Percentiles rank a stretch among this genome's conserved stretches.
phyloP scores from a whole-genome alignment of 306 rosid species.

The Hippophae tibetana region DNA sequence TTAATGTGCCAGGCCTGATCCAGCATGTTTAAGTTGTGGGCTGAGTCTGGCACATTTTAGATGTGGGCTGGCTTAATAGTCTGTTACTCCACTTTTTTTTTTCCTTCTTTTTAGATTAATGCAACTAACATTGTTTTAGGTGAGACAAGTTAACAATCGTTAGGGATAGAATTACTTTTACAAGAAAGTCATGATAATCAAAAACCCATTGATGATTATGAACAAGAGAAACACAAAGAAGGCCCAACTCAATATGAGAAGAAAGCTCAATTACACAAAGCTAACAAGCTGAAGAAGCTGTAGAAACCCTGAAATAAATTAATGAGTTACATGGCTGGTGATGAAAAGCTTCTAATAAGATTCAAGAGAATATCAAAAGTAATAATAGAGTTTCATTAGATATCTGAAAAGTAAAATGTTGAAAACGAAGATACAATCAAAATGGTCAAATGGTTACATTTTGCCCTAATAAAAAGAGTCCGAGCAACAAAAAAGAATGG shows the following conservation, averaged over 20 bases:
- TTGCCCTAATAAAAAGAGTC: no score
- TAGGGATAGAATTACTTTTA: background rate
- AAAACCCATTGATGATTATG: slow-evolving; percentile 3
- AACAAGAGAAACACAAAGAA: slow-evolving; percentile 8
- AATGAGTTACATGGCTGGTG: background rate
- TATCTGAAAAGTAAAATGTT: slow-evolving; percentile 9
- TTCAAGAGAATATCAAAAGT: background rate
- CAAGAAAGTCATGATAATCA: slow-evolving; percentile 1
- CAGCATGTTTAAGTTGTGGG: no score
- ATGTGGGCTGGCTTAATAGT: no score
- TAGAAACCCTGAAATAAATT: background rate
- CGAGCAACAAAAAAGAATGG: no score
- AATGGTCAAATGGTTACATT: background rate
- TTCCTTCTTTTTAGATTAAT: no score
- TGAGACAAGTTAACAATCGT: background rate
- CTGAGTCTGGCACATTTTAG: no score
- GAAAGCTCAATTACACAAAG: slow-evolving; percentile 33
- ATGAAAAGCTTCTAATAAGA: background rate
- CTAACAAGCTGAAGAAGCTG: slow-evolving; percentile 16
- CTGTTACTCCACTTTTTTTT: no score
- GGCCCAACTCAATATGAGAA: slow-evolving; percentile 36
- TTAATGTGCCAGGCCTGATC: no score
- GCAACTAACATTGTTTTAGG: no score
- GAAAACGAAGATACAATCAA: background rate
- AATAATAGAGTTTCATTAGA: background rate